phyloP scores from a whole-genome alignment of 1,284 basidiomycete genomes.

The Moesziomyces sp. region DNA sequence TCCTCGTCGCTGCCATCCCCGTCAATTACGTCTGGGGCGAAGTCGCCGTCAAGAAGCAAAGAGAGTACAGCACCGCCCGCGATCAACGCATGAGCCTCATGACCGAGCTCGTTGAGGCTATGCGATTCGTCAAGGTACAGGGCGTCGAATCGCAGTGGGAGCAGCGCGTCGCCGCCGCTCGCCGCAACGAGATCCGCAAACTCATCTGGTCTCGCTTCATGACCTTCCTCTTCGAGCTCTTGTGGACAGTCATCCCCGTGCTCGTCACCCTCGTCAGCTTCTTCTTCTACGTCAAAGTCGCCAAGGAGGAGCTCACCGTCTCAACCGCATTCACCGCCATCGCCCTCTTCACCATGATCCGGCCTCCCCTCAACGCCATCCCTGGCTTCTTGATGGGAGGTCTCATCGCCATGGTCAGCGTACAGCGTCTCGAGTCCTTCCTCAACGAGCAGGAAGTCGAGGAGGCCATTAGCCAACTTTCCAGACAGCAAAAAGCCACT shows the following conservation, averaged over 20 bases:
- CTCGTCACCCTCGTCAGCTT: slow-evolving; percentile 58
- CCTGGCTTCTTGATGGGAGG: slow-evolving; percentile 69
- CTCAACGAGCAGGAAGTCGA: slow-evolving; percentile 82
- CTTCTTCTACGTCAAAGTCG: slow-evolving; percentile 56
- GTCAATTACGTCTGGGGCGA: slow-evolving; percentile 76
- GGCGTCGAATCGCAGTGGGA: slow-evolving; percentile 53
- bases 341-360: slow-evolving; percentile 48
- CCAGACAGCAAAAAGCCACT: slow-evolving; percentile 2
- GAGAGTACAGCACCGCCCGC: slow-evolving; percentile 76
- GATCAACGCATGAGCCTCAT: slow-evolving; percentile 87
- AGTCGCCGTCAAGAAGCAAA: slow-evolving; percentile 79
- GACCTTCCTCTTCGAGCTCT: slow-evolving; percentile 68
- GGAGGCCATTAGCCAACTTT: slow-evolving; percentile 29
- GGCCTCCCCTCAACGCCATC: slow-evolving; percentile 60
- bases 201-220: slow-evolving; percentile 50
- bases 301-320: slow-evolving; percentile 51
- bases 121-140: slow-evolving; percentile 80
- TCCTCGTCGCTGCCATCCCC: slow-evolving; percentile 80
- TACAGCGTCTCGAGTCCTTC: slow-evolving; percentile 83
- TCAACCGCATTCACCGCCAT: slow-evolving; percentile 57
- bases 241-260: slow-evolving; percentile 62
- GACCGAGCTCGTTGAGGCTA: slow-evolving; percentile 78
- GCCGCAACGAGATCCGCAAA: slow-evolving; percentile 61
- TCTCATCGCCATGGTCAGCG: slow-evolving; percentile 73
- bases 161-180: slow-evolving; percentile 46